Evolutionary conservation across 805 yeast genomes (phyloP).

Genomic region (Saccharomycopsis javanensis): DNA sequence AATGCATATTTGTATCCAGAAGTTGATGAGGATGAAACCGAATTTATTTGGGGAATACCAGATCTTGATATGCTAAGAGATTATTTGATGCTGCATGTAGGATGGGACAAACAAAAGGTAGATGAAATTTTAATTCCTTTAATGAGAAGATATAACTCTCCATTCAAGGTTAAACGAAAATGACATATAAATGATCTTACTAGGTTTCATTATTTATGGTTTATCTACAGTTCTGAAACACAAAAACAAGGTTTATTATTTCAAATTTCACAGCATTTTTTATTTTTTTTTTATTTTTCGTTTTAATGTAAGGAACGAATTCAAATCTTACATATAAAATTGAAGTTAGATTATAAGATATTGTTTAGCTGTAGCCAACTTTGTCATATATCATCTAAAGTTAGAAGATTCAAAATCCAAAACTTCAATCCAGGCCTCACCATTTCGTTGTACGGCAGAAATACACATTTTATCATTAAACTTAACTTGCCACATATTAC

Average conservation of each 20-base stretch:
- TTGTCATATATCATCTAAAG: neutral
- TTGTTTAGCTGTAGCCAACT: neutral
- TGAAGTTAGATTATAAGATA: too few species aligned
- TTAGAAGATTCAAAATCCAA: slow-evolving; percentile 49
- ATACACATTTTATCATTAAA: slow-evolving; percentile 78
- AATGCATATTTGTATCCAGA: slow-evolving; percentile 75
- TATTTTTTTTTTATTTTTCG: too few species aligned
- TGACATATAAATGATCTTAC: too few species aligned
- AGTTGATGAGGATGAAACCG: slow-evolving; percentile 71
- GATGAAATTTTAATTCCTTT: slow-evolving; percentile 84
- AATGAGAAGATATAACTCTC: slow-evolving; percentile 65
- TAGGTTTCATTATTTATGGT: too few species aligned
- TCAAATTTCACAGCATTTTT: neutral
- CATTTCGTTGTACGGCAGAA: slow-evolving; percentile 77
- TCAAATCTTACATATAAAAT: too few species aligned
- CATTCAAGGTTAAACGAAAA: slow-evolving; percentile 30
- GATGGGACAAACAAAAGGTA: slow-evolving; percentile 69
- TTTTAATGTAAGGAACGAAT: too few species aligned
- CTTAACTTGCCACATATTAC: slow-evolving; percentile 86
- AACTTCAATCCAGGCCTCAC: slow-evolving; percentile 70
- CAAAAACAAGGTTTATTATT: too few species aligned
- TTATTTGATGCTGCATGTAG: slow-evolving; percentile 58
- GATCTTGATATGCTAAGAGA: slow-evolving; percentile 69
- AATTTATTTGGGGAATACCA: slow-evolving; percentile 86
- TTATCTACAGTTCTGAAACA: too few species aligned